phyloP scores from a whole-genome alignment of 441 rosid genomes.

The Pelargonium exstipulatum region DNA sequence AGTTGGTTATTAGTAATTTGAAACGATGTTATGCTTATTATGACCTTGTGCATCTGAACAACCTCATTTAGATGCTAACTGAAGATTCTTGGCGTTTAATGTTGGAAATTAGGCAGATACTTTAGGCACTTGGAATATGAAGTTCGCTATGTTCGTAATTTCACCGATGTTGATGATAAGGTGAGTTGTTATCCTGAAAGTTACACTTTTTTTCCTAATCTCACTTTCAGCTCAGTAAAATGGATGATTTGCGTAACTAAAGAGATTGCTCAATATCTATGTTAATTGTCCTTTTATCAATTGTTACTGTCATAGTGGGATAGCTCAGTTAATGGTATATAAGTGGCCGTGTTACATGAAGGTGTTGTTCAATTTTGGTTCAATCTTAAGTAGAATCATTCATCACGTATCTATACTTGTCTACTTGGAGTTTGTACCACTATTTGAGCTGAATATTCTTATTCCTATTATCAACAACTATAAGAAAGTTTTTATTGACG shows the following conservation, averaged over 20 bases:
- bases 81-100: not conserved
- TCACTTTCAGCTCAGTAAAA: not conserved
- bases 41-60: not conserved
- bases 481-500: too few species aligned
- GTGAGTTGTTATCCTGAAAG: constrained; percentile 20
- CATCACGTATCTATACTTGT: too few species aligned
- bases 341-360: too few species aligned
- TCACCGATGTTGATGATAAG: constrained; percentile 79
- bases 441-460: too few species aligned
- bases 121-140: constrained; percentile 50
- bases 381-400: too few species aligned
- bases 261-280: not conserved
- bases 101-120: constrained; percentile 48
- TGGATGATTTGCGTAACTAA: not conserved
- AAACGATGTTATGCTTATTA: not conserved
- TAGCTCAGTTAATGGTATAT: too few species aligned
- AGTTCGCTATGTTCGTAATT: constrained; percentile 56
- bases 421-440: too few species aligned
- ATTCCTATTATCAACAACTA: too few species aligned
- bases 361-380: too few species aligned
- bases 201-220: constrained; percentile 8
- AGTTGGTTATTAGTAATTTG: too few species aligned
- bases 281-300: not conserved
- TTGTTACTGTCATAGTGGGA: not conserved
- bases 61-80: not conserved